phyloP scores from a whole-genome alignment of 805 yeast genomes.

The Suhomyces xylopsoci region DNA sequence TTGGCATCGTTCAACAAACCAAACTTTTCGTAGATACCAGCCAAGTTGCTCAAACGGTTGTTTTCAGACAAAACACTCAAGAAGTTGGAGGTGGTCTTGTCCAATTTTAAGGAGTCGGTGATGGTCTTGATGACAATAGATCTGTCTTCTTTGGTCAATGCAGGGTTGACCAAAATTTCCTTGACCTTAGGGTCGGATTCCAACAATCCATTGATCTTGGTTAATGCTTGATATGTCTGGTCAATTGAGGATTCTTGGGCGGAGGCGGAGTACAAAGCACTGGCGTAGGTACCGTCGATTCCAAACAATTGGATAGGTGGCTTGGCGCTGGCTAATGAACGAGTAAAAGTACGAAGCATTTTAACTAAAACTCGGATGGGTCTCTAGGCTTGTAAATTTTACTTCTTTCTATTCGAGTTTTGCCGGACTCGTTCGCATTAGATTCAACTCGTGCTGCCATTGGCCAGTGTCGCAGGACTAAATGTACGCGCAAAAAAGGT shows the following conservation, averaged over 20 bases:
- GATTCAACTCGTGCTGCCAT: neutral
- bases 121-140: slow-evolving; percentile 62
- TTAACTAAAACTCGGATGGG: slow-evolving; percentile 1
- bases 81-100: slow-evolving; percentile 73
- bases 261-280: slow-evolving; percentile 90
- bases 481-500: neutral
- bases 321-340: slow-evolving; percentile 70
- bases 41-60: slow-evolving; percentile 80
- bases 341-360: slow-evolving; percentile 55
- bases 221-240: slow-evolving; percentile 63
- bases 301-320: slow-evolving; percentile 95
- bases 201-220: slow-evolving; percentile 52
- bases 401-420: neutral
- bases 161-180: slow-evolving; percentile 73
- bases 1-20: slow-evolving; percentile 78
- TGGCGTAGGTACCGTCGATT: slow-evolving; percentile 94
- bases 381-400: neutral
- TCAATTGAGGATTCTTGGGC: slow-evolving; percentile 76
- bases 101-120: slow-evolving; percentile 48
- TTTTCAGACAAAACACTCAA: slow-evolving; percentile 85
- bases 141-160: slow-evolving; percentile 76
- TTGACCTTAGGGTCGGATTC: slow-evolving; percentile 61
- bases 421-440: slow-evolving; percentile 2
- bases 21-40: slow-evolving; percentile 66
- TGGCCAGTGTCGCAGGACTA: neutral